phyloP scores from a whole-genome alignment of 352 stramenopile species.

The Globisporangium polare region DNA sequence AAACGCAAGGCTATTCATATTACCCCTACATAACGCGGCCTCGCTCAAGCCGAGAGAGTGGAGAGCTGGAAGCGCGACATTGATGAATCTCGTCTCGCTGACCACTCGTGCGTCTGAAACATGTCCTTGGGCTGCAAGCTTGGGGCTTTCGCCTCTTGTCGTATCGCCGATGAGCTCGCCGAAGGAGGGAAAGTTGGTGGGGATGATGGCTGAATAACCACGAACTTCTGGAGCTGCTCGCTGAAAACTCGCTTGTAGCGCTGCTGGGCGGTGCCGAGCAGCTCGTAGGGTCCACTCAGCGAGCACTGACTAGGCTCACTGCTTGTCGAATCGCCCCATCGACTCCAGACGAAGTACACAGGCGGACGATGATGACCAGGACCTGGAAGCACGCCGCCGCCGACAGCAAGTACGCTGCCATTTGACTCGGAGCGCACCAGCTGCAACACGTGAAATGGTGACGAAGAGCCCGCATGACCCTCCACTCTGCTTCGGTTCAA shows the following conservation, averaged over 20 bases:
- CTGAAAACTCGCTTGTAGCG: slow-evolving; percentile 30
- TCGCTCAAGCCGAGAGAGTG: slow-evolving; percentile 7
- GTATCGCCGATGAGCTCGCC: neutral
- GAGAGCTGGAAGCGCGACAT: neutral
- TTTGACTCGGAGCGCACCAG: slow-evolving; percentile 6
- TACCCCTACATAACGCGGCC: neutral
- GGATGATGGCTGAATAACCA: neutral
- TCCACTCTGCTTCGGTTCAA: neutral
- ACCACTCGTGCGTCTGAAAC: neutral
- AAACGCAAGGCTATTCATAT: neutral
- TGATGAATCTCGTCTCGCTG: neutral
- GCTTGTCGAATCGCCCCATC: slow-evolving; percentile 22
- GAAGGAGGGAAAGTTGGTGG: neutral
- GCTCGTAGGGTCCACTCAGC: slow-evolving; percentile 41
- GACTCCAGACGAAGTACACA: slow-evolving; percentile 40
- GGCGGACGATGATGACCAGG: neutral
- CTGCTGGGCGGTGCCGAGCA: slow-evolving; percentile 19
- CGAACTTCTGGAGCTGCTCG: slow-evolving; percentile 15
- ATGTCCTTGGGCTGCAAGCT: neutral
- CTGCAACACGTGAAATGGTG: slow-evolving; percentile 7
- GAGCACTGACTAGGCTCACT: slow-evolving; percentile 12
- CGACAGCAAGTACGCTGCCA: neutral
- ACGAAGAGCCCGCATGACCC: neutral
- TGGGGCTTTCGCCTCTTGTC: neutral
- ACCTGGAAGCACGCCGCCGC: neutral